These are phyloP conservation scores for Tothia fuscella DNA, from an alignment of 2,329 filamentous ascomycete genomes.

Conservation along the genomic window DNA sequence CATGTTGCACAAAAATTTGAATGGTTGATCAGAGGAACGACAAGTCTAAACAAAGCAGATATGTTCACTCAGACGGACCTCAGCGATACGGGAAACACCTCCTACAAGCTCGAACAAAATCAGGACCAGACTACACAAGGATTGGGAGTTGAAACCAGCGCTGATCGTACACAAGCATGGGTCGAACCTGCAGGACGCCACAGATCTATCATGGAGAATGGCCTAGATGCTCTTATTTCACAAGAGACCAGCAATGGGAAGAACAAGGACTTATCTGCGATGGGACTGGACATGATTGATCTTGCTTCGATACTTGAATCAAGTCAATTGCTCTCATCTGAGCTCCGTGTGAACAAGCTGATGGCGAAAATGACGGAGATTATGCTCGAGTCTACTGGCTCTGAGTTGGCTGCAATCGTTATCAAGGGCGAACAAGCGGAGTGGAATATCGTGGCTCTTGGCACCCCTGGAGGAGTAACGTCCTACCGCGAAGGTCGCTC, in stretches of 20 bases:
- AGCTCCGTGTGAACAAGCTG: slow-evolving; percentile 62
- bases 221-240: slow-evolving; percentile 25
- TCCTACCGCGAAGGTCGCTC: slow-evolving; percentile 55
- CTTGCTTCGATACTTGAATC: slow-evolving; percentile 66
- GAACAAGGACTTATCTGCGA: slow-evolving; percentile 44
- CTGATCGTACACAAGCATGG: slow-evolving; percentile 38
- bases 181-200: slow-evolving; percentile 26
- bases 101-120: slow-evolving; percentile 33
- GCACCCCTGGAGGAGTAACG: slow-evolving; percentile 58
- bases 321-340: slow-evolving; percentile 68
- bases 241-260: slow-evolving; percentile 33
- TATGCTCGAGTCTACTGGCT: slow-evolving; percentile 65
- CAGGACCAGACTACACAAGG: slow-evolving; percentile 27
- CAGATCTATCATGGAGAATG: slow-evolving; percentile 13
- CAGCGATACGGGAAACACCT: slow-evolving; percentile 32
- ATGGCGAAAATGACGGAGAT: slow-evolving; percentile 74
- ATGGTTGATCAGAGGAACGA: slow-evolving; percentile 52
- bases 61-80: slow-evolving; percentile 60
- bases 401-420: slow-evolving; percentile 60
- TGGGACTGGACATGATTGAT: slow-evolving; percentile 67
- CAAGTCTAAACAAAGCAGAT: slow-evolving; percentile 48
- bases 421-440: slow-evolving; percentile 52
- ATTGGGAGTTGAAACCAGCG: slow-evolving; percentile 25
- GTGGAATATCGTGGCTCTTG: slow-evolving; percentile 65
- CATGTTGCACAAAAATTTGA: slow-evolving; percentile 57